These are phyloP conservation scores for Aureobasidium sp. DNA, from an alignment of 2,329 filamentous ascomycete genomes.

Conservation along the genomic window DNA sequence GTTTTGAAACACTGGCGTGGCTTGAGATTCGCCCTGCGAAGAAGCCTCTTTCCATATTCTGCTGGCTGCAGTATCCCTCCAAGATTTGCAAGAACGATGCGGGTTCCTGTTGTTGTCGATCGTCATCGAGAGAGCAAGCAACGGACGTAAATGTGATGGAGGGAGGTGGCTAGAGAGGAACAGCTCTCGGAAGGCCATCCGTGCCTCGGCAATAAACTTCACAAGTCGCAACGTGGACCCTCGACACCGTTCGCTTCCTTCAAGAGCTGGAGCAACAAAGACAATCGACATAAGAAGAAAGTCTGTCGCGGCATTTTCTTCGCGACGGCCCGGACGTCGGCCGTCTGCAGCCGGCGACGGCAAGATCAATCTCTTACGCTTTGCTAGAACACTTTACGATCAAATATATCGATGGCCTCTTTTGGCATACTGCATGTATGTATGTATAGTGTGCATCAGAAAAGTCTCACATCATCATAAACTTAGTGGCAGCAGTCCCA, in stretches of 20 bases:
- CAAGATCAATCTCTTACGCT: neutral
- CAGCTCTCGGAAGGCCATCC: neutral
- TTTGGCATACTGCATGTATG: neutral
- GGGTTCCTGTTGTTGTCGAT: neutral
- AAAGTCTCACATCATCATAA: neutral
- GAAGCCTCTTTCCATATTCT: neutral
- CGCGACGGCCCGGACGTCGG: neutral
- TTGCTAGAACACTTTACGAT: neutral
- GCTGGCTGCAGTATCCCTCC: neutral
- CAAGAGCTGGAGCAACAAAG: neutral
- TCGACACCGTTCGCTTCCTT: neutral
- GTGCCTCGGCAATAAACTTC: neutral
- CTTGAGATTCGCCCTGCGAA: no score
- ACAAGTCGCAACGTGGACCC: neutral
- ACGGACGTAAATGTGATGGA: neutral
- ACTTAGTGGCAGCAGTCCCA: neutral
- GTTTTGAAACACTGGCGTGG: neutral
- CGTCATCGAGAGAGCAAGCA: neutral
- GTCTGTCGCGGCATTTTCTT: neutral
- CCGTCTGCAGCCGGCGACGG: no score
- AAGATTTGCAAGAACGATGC: neutral
- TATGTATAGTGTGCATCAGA: neutral
- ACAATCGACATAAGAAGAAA: neutral
- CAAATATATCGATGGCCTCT: neutral
- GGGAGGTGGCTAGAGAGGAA: neutral